Conservation (phyloP, 805 yeast genomes). For the Yarrowia sp. region DNA sequence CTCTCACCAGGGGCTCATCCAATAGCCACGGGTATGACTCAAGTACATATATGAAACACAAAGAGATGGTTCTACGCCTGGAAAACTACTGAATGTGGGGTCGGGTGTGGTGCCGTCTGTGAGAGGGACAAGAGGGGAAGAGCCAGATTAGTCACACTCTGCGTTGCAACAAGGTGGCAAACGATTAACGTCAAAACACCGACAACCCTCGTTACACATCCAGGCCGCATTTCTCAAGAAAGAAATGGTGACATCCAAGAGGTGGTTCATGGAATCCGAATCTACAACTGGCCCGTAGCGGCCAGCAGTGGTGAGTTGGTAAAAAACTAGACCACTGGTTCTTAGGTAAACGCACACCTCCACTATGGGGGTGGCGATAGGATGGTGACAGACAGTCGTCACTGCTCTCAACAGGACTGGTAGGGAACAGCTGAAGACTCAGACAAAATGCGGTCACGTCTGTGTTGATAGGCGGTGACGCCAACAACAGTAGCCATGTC, state of each 20-base stretch:
- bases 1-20: neutral
- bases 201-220: neutral
- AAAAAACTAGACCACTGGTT: slow-evolving; percentile 11
- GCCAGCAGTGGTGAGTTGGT: slow-evolving; percentile 14
- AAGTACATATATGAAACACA: neutral
- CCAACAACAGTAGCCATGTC: neutral
- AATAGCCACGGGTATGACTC: slow-evolving; percentile 2
- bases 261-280: neutral
- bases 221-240: neutral
- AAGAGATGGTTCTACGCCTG: neutral
- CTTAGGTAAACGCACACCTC: neutral
- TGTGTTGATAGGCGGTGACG: too few relatives aligned
- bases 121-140: neutral
- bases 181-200: neutral
- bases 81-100: neutral
- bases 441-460: too few relatives aligned
- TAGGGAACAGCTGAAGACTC: too few relatives aligned
- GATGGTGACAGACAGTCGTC: neutral
- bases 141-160: neutral
- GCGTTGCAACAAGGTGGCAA: neutral
- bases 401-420: too few relatives aligned
- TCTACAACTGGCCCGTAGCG: slow-evolving; percentile 1
- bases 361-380: neutral
- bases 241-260: neutral
- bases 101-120: neutral